Evolutionary conservation across 1,139 yeast genomes (phyloP).

Genomic region (Pichia sp.): DNA sequence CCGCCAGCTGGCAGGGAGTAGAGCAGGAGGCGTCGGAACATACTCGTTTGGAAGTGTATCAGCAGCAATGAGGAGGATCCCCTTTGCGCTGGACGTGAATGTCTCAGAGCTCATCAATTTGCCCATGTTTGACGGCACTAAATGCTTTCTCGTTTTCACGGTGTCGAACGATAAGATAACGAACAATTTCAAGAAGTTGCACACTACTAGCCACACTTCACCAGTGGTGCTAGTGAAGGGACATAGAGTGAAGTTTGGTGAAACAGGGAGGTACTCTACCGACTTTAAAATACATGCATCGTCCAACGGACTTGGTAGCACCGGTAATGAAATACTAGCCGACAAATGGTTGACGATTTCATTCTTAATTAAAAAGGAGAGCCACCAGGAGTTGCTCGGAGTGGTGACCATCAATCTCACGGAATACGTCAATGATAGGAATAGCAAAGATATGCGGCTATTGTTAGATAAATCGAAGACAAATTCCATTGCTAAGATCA

Average conservation of each 20-base stretch:
- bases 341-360: slow-evolving; percentile 32
- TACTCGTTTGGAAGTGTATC: no score
- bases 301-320: slow-evolving; percentile 27
- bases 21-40: no score
- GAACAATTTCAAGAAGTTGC: slow-evolving; percentile 32
- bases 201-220: slow-evolving; percentile 31
- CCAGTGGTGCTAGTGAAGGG: slow-evolving; percentile 31
- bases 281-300: slow-evolving; percentile 31
- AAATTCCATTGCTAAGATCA: slow-evolving; percentile 61
- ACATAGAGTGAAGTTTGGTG: slow-evolving; percentile 45
- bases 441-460: slow-evolving; percentile 51
- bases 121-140: slow-evolving; percentile 65
- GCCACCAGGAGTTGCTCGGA: slow-evolving; percentile 49
- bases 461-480: slow-evolving; percentile 72
- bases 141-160: slow-evolving; percentile 48
- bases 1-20: no score
- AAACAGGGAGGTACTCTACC: slow-evolving; percentile 19
- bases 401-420: slow-evolving; percentile 58
- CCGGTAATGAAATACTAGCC: slow-evolving; percentile 21
- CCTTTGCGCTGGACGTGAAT: slow-evolving; percentile 51
- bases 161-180: slow-evolving; percentile 30
- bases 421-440: slow-evolving; percentile 57
- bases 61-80: slow-evolving; percentile 17
- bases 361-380: slow-evolving; percentile 29
- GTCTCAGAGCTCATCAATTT: slow-evolving; percentile 71